These are phyloP conservation scores for Colletotrichum sojae DNA, from an alignment of 2,329 filamentous ascomycete species.

Conservation along the genomic window DNA sequence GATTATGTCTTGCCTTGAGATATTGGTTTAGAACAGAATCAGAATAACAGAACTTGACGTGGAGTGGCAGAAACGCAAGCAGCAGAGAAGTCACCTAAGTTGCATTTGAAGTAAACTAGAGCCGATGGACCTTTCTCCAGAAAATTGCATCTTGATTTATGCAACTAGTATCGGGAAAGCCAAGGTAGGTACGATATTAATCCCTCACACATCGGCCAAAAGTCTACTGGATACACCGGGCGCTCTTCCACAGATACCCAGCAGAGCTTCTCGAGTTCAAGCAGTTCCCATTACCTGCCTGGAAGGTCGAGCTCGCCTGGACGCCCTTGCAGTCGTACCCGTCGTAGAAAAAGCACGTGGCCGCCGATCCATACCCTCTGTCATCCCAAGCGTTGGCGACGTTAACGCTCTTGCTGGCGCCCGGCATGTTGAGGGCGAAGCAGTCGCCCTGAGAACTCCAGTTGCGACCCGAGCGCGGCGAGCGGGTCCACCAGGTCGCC, in stretches of 20 bases:
- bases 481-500: slow-evolving; percentile 20
- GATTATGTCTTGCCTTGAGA: no score
- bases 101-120: no score
- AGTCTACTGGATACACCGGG: not conserved
- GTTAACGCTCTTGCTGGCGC: slow-evolving; percentile 22
- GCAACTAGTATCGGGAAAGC: no score
- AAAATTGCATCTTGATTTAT: no score
- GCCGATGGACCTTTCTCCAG: no score
- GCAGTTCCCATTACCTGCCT: not conserved
- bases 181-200: no score
- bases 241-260: slow-evolving; percentile 25
- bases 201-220: no score
- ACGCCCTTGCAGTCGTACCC: slow-evolving; percentile 20
- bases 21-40: no score
- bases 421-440: slow-evolving; percentile 21
- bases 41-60: no score
- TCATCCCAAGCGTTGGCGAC: slow-evolving; percentile 17
- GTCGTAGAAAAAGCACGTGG: slow-evolving; percentile 12
- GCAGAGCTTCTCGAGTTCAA: slow-evolving; percentile 15
- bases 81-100: no score
- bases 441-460: not conserved
- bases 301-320: not conserved
- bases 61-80: no score
- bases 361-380: slow-evolving; percentile 5
- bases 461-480: slow-evolving; percentile 6